Conservation (phyloP, 192 early-diverging fungal genomes). For the Podila epicladia region DNA sequence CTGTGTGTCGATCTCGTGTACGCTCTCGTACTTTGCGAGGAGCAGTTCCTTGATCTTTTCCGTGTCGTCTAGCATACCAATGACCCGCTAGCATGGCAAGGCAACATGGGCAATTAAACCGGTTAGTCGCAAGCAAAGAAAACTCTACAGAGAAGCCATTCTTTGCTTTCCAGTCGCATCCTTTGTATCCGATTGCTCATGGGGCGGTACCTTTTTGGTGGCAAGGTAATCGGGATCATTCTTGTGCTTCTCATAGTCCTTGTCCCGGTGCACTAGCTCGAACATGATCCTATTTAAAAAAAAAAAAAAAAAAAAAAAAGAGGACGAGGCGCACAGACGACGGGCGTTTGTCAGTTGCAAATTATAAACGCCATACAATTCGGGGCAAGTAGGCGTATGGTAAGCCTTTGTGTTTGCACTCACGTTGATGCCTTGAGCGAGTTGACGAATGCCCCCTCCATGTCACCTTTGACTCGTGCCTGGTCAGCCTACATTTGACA, state of each 20-base stretch:
- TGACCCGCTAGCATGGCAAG: constrained; percentile 32
- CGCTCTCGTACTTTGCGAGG: constrained; percentile 52
- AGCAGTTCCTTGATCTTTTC: constrained; percentile 37
- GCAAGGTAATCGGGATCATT: constrained; percentile 55
- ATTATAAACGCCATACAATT: background rate
- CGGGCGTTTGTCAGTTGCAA: too few species aligned
- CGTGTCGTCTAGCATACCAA: constrained; percentile 25
- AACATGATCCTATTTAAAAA: constrained; percentile 52
- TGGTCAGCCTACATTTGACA: constrained; percentile 16
- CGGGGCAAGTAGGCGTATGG: background rate
- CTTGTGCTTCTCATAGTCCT: constrained; percentile 52
- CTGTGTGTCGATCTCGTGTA: constrained; percentile 46
- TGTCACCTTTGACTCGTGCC: constrained; percentile 29
- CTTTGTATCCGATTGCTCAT: background rate
- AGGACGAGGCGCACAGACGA: background rate
- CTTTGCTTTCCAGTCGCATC: too few species aligned
- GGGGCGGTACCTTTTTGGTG: constrained; percentile 45
- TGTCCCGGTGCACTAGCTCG: constrained; percentile 54
- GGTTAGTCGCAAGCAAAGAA: background rate
- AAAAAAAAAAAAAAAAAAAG: background rate
- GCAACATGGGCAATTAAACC: background rate
- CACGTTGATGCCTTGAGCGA: constrained; percentile 48
- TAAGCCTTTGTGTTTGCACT: constrained; percentile 7
- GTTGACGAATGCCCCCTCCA: constrained; percentile 40
- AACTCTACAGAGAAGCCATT: too few species aligned